Evolutionary conservation across 2,329 filamentous ascomycete species (phyloP).

Genomic region (Trichoderma breve): DNA sequence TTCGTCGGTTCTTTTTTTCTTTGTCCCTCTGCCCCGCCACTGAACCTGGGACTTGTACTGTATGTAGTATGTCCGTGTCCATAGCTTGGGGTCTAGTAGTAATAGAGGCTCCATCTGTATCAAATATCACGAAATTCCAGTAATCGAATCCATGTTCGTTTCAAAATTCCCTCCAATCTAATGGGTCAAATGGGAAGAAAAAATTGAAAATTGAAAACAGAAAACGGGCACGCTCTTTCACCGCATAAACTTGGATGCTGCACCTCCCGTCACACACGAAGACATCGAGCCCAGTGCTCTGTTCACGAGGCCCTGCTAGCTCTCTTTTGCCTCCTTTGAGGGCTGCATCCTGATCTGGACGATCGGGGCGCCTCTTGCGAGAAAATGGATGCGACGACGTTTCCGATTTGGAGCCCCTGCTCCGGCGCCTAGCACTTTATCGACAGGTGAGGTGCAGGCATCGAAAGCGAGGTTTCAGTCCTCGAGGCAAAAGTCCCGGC

Average conservation of each 20-base stretch:
- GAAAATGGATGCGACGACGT: not conserved
- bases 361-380: not conserved
- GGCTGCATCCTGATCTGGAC: conserved; percentile 16
- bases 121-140: not conserved
- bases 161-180: not conserved
- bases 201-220: not conserved
- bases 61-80: not conserved
- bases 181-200: not conserved
- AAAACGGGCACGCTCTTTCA: not conserved
- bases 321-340: not conserved
- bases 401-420: conserved; percentile 6
- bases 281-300: not conserved
- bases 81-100: not conserved
- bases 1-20: not conserved
- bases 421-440: not conserved
- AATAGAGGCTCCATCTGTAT: not conserved
- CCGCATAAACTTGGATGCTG: not conserved
- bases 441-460: not conserved
- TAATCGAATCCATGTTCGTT: not conserved
- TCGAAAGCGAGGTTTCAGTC: not conserved
- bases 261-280: not conserved
- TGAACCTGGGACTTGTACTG: not conserved
- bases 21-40: not conserved
- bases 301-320: conserved; percentile 15
- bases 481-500: conserved; percentile 7